Percentiles rank a stretch among this genome's conserved stretches.
Conservation (phyloP, 768 basidiomycete species). For the Mycena venus region DNA sequence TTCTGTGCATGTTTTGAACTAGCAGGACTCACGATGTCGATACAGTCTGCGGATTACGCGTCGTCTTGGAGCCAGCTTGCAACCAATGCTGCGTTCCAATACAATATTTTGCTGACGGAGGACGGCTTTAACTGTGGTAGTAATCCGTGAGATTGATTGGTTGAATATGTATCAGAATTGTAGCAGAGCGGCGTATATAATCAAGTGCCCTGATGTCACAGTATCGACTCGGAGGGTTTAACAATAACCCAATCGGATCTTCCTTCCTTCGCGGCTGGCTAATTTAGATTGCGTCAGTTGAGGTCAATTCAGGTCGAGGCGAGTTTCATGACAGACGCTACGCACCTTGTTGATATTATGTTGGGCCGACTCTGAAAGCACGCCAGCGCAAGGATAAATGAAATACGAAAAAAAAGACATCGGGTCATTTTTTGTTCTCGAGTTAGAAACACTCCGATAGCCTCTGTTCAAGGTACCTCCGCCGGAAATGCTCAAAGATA, state of each 20-base stretch:
- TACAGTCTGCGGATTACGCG: conserved; percentile 5
- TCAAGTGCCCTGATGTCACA: not conserved
- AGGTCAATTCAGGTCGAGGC: not conserved
- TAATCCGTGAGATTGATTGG: not conserved
- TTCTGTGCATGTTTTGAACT: not conserved
- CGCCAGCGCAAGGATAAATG: not conserved
- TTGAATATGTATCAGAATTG: not conserved
- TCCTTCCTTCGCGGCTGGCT: not conserved
- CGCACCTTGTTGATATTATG: not conserved
- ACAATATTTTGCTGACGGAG: conserved; percentile 7
- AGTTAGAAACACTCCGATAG: not conserved
- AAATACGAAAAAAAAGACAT: not conserved
- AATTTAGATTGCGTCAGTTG: not conserved
- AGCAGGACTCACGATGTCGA: not conserved
- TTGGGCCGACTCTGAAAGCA: not conserved
- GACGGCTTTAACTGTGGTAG: conserved; percentile 20
- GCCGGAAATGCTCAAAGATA: not conserved
- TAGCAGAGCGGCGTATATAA: not conserved
- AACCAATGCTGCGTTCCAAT: not conserved
- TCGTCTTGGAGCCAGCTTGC: conserved; percentile 2
- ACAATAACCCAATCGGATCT: not conserved
- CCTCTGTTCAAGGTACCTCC: not conserved
- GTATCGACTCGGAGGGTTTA: not conserved
- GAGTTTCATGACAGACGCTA: not conserved
- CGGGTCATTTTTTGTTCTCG: not conserved